phyloP scores from a whole-genome alignment of 345 rosid genomes.

The Populus tremula region DNA sequence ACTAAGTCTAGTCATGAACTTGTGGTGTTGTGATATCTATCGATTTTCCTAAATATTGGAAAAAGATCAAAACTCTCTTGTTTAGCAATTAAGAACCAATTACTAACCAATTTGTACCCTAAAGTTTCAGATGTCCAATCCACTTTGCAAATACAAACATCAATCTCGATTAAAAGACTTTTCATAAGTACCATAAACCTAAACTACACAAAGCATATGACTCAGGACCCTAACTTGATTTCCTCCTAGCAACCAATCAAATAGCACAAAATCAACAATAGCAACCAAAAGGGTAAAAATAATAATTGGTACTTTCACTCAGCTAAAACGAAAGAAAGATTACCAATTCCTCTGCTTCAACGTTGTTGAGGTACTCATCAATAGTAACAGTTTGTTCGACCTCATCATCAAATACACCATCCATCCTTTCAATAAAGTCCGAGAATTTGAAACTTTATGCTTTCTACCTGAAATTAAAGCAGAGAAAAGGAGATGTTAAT shows the following conservation, averaged over 20 bases:
- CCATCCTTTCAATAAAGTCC: slow-evolving; percentile 29
- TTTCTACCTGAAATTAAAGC: slow-evolving; percentile 9
- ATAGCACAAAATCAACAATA: neutral
- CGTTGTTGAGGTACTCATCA: slow-evolving; percentile 69
- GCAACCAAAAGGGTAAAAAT: neutral
- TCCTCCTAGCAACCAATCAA: neutral
- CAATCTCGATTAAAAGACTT: neutral
- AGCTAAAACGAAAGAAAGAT: neutral
- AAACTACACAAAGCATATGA: neutral
- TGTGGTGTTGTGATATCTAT: neutral
- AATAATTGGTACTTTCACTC: neutral
- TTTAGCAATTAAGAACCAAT: neutral
- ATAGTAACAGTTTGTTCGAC: slow-evolving; percentile 66
- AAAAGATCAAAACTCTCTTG: neutral
- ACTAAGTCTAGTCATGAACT: neutral
- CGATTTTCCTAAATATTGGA: neutral
- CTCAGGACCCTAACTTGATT: neutral
- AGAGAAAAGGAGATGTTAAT: neutral
- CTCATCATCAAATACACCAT: slow-evolving; percentile 59
- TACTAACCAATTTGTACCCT: neutral
- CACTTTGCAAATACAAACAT: neutral
- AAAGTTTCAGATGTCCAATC: neutral
- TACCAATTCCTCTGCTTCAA: slow-evolving; percentile 91
- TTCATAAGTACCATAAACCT: neutral
- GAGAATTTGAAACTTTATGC: neutral